phyloP scores from a whole-genome alignment of 805 yeast genomes.

The Ogataea neopini region DNA sequence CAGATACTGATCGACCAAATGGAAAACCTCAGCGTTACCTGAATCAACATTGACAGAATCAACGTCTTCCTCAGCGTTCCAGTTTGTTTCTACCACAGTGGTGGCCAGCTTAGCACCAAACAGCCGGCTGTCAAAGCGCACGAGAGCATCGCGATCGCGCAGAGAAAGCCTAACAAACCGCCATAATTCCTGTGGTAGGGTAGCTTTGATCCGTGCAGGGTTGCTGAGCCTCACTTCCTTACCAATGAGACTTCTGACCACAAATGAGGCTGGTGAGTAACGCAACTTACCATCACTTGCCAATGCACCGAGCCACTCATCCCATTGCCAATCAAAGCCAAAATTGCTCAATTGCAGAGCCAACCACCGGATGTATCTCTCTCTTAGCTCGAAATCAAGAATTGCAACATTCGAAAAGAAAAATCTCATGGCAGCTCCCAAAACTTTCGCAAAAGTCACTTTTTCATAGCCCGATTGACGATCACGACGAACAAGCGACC shows the following conservation, averaged over 20 bases:
- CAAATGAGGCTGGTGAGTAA: slow-evolving; percentile 71
- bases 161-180: slow-evolving; percentile 47
- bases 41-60: slow-evolving; percentile 22
- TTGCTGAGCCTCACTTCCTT: slow-evolving; percentile 87
- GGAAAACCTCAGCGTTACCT: slow-evolving; percentile 33
- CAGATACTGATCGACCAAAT: slow-evolving; percentile 35
- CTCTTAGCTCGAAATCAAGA: slow-evolving; percentile 74
- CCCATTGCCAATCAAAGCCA: slow-evolving; percentile 97
- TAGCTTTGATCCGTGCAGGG: slow-evolving; percentile 65
- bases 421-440: slow-evolving; percentile 88
- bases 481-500: slow-evolving; percentile 41
- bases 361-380: slow-evolving; percentile 85
- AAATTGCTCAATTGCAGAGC: slow-evolving; percentile 90
- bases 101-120: slow-evolving; percentile 34
- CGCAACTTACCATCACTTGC: slow-evolving; percentile 42
- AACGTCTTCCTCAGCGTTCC: slow-evolving; percentile 21
- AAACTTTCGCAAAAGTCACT: slow-evolving; percentile 82
- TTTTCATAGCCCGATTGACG: slow-evolving; percentile 24
- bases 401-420: slow-evolving; percentile 66
- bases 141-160: slow-evolving; percentile 36
- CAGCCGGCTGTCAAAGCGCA: slow-evolving; percentile 38
- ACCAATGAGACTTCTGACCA: slow-evolving; percentile 74
- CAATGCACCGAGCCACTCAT: slow-evolving; percentile 79
- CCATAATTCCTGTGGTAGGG: slow-evolving; percentile 63
- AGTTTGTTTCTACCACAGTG: slow-evolving; percentile 16